These are phyloP conservation scores for Kodamaea sagamina DNA, from an alignment of 805 yeast genomes.

Conservation along the genomic window DNA sequence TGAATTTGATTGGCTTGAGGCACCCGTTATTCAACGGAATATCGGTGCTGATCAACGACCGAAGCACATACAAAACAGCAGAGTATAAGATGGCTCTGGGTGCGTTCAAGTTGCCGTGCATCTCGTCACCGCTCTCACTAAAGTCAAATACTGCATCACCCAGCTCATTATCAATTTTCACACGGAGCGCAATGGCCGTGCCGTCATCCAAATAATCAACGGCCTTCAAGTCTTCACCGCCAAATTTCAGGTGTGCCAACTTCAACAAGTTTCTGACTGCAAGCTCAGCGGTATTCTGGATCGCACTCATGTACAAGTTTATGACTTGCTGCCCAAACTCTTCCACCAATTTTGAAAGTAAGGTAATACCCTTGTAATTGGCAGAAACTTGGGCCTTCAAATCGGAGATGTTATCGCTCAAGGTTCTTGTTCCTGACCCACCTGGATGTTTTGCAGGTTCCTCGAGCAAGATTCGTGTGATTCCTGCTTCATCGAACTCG, in stretches of 20 bases:
- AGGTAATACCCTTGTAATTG: constrained; percentile 76
- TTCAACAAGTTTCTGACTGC: constrained; percentile 55
- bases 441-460: constrained; percentile 84
- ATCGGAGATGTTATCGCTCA: constrained; percentile 77
- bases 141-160: constrained; percentile 80
- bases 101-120: constrained; percentile 88
- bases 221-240: constrained; percentile 46
- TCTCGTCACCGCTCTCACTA: constrained; percentile 81
- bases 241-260: constrained; percentile 41
- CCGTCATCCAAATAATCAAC: constrained; percentile 82
- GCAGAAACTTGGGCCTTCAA: constrained; percentile 66
- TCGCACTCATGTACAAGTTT: constrained; percentile 75
- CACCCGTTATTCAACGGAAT: constrained; percentile 96
- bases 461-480: constrained; percentile 59
- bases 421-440: constrained; percentile 84
- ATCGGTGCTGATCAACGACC: constrained; percentile 82
- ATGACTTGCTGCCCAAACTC: constrained; percentile 66
- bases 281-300: constrained; percentile 73
- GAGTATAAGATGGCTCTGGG: constrained; percentile 89
- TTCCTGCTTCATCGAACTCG: constrained; percentile 69
- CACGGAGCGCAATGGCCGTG: constrained; percentile 58
- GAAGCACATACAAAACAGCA: constrained; percentile 82
- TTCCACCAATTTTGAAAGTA: constrained; percentile 58
- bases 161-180: constrained; percentile 46
- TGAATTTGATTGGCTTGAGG: constrained; percentile 70